A percentile compares a stretch with the other conserved stretches of the same genome.
phyloP scores from a whole-genome alignment of 306 rosid species.

The cucumber (Cucumis sativus) region Cucumber_9930_V3 NC_026655.2:32362501-32363000 shows the following conservation, averaged over 20 bases:
- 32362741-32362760: not conserved
- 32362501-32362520: no score
- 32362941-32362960: slow-evolving; percentile 42
- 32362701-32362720: no score
- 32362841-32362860: slow-evolving; percentile 40
- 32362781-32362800: not conserved
- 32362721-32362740: no score
- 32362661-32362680: no score
- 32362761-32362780: not conserved
- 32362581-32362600: no score
- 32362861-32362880: slow-evolving; percentile 58
- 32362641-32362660: no score
- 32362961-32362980: slow-evolving; percentile 53
- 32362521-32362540: no score
- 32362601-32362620: no score
- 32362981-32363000: slow-evolving; percentile 96
- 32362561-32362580: no score
- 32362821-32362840: slow-evolving; percentile 75
- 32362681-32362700: no score
- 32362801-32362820: slow-evolving; percentile 56
- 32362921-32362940: slow-evolving; percentile 83
- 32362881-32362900: slow-evolving; percentile 79
- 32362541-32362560: no score
- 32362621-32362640: no score
- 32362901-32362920: slow-evolving; percentile 63